A percentile compares a stretch with the other conserved stretches of the same genome.
Conservation (phyloP, 768 basidiomycete genomes). For the Suillus ampliporus region DNA sequence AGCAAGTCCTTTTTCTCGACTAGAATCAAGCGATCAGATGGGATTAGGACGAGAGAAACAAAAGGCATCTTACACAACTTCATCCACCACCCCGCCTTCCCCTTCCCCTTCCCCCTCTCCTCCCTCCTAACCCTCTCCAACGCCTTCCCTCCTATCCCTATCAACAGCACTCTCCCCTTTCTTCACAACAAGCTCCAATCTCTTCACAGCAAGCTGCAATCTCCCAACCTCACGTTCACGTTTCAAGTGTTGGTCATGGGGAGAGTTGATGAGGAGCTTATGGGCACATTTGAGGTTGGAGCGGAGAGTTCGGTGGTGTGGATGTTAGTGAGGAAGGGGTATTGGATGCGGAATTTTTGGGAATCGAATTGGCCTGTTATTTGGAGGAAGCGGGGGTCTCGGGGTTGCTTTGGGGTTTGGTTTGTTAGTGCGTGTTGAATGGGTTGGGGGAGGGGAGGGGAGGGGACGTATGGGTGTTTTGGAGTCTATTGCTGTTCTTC, state of each 20-base stretch:
- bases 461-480: slow-evolving; percentile 58
- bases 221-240: slow-evolving; percentile 60
- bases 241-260: too few species aligned
- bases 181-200: slow-evolving; percentile 76
- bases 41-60: neutral
- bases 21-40: slow-evolving; percentile 36
- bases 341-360: slow-evolving; percentile 43
- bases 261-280: slow-evolving; percentile 50
- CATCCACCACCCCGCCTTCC: slow-evolving; percentile 87
- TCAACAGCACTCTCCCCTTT: slow-evolving; percentile 80
- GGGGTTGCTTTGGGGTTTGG: too few species aligned
- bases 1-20: slow-evolving; percentile 81
- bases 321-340: slow-evolving; percentile 73
- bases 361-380: too few species aligned
- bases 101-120: slow-evolving; percentile 82
- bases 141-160: slow-evolving; percentile 65
- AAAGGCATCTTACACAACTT: slow-evolving; percentile 61
- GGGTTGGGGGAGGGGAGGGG: neutral
- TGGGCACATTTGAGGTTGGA: slow-evolving; percentile 71
- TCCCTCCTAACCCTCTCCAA: slow-evolving; percentile 56
- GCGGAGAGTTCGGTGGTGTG: slow-evolving; percentile 72
- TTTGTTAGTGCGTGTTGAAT: too few species aligned
- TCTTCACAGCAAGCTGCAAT: slow-evolving; percentile 78
- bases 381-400: too few species aligned
- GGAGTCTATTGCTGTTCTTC: slow-evolving; percentile 70